A percentile compares a stretch with the other conserved stretches of the same genome.
phyloP scores from a whole-genome alignment of 257 asterid species.

The Voacanga thouarsii region DNA sequence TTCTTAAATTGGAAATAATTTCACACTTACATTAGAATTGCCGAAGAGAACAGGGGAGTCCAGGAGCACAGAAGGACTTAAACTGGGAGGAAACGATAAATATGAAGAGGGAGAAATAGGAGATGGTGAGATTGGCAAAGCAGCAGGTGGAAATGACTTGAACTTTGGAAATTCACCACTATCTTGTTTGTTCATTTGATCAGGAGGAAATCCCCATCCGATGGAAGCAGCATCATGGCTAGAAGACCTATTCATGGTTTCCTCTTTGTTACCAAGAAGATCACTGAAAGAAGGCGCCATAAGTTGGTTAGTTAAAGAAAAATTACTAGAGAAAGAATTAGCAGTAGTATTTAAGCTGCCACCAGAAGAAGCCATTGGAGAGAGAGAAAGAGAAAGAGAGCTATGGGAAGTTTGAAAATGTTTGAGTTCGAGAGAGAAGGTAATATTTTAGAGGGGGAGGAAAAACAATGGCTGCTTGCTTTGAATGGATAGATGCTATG shows the following conservation, averaged over 20 bases:
- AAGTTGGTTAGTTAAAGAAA: constrained; percentile 25
- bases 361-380: constrained; percentile 32
- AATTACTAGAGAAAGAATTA: constrained; percentile 21
- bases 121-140: constrained; percentile 56
- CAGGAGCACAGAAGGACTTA: constrained; percentile 72
- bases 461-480: not conserved
- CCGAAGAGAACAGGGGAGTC: constrained; percentile 77
- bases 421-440: not conserved
- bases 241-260: constrained; percentile 19
- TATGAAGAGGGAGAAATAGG: constrained; percentile 78
- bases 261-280: constrained; percentile 27
- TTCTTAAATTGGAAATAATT: no score
- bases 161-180: constrained; percentile 29
- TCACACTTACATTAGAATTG: constrained; percentile 53
- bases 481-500: not conserved
- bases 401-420: not conserved
- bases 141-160: constrained; percentile 56
- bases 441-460: no score
- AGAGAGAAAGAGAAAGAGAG: constrained; percentile 2
- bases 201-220: constrained; percentile 33
- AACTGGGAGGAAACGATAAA: constrained; percentile 49
- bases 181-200: constrained; percentile 13
- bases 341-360: constrained; percentile 26
- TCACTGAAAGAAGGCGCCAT: constrained; percentile 38
- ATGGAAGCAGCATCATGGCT: constrained; percentile 7